A percentile compares a stretch with the other conserved stretches of the same genome.
Conservation (phyloP, 768 basidiomycete species). For the Leccinum truebloodii region DNA sequence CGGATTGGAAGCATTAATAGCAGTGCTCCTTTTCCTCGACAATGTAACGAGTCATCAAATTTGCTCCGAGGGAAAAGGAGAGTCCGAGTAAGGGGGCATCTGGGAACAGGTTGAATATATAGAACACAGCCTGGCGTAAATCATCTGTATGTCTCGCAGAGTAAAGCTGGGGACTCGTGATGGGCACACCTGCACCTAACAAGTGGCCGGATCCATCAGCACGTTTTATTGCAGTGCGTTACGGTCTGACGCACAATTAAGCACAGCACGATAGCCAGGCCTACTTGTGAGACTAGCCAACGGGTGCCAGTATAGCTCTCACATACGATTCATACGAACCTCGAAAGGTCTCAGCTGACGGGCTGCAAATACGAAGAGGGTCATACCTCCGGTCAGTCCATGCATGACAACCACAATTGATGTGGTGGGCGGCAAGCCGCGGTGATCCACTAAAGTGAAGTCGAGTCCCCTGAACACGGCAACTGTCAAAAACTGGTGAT, state of each 20-base stretch:
- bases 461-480: constrained; percentile 30
- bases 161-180: constrained; percentile 83
- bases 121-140: constrained; percentile 75
- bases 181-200: constrained; percentile 78
- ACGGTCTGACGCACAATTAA: constrained; percentile 70
- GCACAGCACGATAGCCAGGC: constrained; percentile 82
- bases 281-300: constrained; percentile 70
- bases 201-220: constrained; percentile 16
- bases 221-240: constrained; percentile 8
- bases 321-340: constrained; percentile 92
- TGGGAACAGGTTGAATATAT: constrained; percentile 73
- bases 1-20: constrained; percentile 56
- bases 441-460: constrained; percentile 31
- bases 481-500: constrained; percentile 1
- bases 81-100: constrained; percentile 80
- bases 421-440: constrained; percentile 22
- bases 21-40: constrained; percentile 62
- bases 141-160: constrained; percentile 91
- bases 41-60: constrained; percentile 72
- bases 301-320: constrained; percentile 73
- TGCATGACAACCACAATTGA: constrained; percentile 36
- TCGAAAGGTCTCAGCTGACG: constrained; percentile 30
- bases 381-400: constrained; percentile 34
- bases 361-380: neutral
- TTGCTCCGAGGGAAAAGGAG: constrained; percentile 78